Percentiles rank a stretch among this genome's conserved stretches.
Evolutionary conservation across 345 rosid species (phyloP).

Genomic region (Populus ilicifolia): DNA sequence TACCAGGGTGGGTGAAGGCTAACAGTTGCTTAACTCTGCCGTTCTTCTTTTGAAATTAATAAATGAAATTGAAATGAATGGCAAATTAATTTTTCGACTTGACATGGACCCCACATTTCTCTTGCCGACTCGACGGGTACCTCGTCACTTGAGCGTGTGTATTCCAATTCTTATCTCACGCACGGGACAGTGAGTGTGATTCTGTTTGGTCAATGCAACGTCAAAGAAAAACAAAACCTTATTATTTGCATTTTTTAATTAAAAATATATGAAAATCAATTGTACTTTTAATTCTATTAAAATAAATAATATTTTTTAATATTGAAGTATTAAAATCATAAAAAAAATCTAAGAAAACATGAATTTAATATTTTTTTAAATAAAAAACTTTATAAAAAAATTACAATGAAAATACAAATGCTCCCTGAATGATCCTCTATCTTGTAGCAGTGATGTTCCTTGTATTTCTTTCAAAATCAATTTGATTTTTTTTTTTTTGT

Average conservation of each 20-base stretch:
- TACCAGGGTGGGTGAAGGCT: neutral
- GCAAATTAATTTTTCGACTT: slow-evolving; percentile 4
- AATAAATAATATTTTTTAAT: no score
- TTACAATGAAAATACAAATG: no score
- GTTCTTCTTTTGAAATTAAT: slow-evolving; percentile 9
- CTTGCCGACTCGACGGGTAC: slow-evolving; percentile 29
- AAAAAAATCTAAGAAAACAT: no score
- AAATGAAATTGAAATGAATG: slow-evolving; percentile 12
- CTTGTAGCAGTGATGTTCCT: neutral
- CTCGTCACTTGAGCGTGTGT: slow-evolving; percentile 25
- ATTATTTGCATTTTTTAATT: neutral
- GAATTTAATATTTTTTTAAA: no score
- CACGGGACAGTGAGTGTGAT: neutral
- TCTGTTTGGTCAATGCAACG: neutral
- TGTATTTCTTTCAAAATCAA: neutral
- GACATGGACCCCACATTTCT: slow-evolving; percentile 10
- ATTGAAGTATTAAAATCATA: no score
- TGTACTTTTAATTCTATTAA: no score
- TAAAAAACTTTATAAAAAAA: no score
- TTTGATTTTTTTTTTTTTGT: neutral
- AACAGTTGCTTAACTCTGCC: neutral
- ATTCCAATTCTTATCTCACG: slow-evolving; percentile 2
- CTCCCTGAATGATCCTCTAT: neutral
- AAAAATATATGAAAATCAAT: no score
- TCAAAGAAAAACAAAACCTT: neutral